Evolutionary conservation across 495 filamentous ascomycete genomes (phyloP).

Genomic region (Tirmania nivea): DNA sequence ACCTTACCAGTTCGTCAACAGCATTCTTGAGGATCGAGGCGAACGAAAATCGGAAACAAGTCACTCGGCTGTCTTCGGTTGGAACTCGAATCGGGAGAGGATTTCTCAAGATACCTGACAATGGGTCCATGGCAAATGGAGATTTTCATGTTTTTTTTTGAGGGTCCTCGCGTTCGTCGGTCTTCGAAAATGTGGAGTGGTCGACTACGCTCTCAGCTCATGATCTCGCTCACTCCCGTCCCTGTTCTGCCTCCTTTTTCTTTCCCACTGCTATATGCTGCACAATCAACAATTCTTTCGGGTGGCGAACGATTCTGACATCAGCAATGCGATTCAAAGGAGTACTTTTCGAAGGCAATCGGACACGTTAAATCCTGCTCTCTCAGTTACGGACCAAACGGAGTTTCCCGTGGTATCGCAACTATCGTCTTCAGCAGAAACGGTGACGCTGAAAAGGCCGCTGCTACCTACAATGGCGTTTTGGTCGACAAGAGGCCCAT

Average conservation of each 20-base stretch:
- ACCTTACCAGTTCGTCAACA: not conserved
- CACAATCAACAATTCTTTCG: slow-evolving; percentile 3
- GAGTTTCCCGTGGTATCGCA: slow-evolving; percentile 72
- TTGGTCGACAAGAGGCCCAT: slow-evolving; percentile 75
- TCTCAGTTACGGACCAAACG: slow-evolving; percentile 79
- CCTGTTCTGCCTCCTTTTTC: not conserved
- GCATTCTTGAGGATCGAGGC: slow-evolving; percentile 18
- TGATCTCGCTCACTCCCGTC: not conserved
- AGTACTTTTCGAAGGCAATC: slow-evolving; percentile 77
- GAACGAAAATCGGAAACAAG: slow-evolving; percentile 19
- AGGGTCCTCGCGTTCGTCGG: not conserved
- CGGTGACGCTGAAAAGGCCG: slow-evolving; percentile 61
- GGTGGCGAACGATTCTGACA: slow-evolving; percentile 17
- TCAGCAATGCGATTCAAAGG: slow-evolving; percentile 37
- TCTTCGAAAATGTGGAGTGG: not conserved
- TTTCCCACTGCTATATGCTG: not conserved
- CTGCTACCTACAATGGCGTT: slow-evolving; percentile 60
- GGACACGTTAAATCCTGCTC: slow-evolving; percentile 73
- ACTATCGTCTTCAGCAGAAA: slow-evolving; percentile 55
- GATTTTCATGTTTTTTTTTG: not conserved
- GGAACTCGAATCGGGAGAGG: slow-evolving; percentile 19
- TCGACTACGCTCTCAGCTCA: not conserved
- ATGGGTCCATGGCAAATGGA: not conserved
- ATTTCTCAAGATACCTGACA: not conserved
- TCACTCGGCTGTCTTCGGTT: slow-evolving; percentile 14